Evolutionary conservation across 768 basidiomycete genomes (phyloP).

Genomic region (Megacollybia marginata): DNA sequence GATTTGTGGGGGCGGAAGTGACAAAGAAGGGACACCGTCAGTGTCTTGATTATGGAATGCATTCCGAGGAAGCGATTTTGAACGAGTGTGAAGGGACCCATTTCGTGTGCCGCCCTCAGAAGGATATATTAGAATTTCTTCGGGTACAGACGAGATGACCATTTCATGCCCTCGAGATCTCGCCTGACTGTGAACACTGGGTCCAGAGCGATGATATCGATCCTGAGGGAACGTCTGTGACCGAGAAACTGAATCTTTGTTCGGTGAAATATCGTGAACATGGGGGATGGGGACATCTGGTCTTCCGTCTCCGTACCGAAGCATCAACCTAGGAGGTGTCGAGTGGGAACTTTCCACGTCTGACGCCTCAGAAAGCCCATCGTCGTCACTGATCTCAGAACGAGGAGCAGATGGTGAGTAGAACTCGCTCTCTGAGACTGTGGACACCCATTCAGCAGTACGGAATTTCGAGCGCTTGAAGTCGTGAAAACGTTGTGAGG

Average conservation of each 20-base stretch:
- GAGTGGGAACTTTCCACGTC: constrained; percentile 44
- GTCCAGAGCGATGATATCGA: constrained; percentile 29
- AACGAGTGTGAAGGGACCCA: constrained; percentile 30
- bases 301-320: constrained; percentile 60
- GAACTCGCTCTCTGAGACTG: constrained; percentile 31
- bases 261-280: constrained; percentile 21
- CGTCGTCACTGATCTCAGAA: constrained; percentile 36
- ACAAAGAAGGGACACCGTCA: constrained; percentile 14
- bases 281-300: constrained; percentile 59
- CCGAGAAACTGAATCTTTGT: constrained; percentile 16
- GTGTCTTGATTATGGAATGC: constrained; percentile 20
- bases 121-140: constrained; percentile 59
- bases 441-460: constrained; percentile 58
- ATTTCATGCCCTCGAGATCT: constrained; percentile 12
- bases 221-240: constrained; percentile 23
- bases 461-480: constrained; percentile 54
- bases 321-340: constrained; percentile 64
- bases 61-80: constrained; percentile 39
- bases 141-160: constrained; percentile 32
- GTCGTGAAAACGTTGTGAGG: constrained; percentile 50
- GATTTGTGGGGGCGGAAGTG: constrained; percentile 20
- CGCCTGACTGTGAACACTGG: constrained; percentile 30
- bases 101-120: constrained; percentile 28
- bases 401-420: constrained; percentile 57
- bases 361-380: constrained; percentile 30